Percentiles rank a stretch among this genome's conserved stretches.
phyloP scores from a whole-genome alignment of 352 stramenopile species.

The Pythium sp. region DNA sequence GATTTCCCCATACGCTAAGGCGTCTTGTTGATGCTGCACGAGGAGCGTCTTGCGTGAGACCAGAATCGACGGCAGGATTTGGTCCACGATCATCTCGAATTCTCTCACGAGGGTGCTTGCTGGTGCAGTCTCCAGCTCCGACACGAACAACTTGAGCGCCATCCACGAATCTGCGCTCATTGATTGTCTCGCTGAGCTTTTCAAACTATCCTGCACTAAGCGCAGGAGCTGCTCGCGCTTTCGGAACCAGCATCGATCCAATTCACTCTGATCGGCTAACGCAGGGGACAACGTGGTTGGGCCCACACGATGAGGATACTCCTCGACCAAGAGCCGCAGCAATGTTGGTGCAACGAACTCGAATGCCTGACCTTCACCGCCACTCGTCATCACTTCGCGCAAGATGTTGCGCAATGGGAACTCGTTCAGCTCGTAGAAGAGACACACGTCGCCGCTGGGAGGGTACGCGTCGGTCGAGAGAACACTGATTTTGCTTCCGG shows the following conservation, averaged over 20 bases:
- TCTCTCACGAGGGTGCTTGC: conserved; percentile 31
- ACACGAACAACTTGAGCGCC: conserved; percentile 21
- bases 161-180: conserved; percentile 25
- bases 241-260: conserved; percentile 17
- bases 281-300: conserved; percentile 14
- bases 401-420: conserved; percentile 53
- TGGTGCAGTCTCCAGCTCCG: conserved; percentile 32
- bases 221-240: background rate
- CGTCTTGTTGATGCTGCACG: background rate
- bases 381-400: conserved; percentile 25
- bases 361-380: conserved; percentile 37
- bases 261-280: conserved; percentile 5
- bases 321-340: conserved; percentile 49
- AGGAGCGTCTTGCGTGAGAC: conserved; percentile 13
- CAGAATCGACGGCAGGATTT: conserved; percentile 33
- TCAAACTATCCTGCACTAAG: background rate
- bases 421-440: conserved; percentile 44
- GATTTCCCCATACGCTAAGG: background rate
- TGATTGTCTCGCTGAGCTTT: background rate
- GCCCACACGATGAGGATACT: conserved; percentile 31
- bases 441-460: conserved; percentile 41
- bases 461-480: conserved; percentile 24
- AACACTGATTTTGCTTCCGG: conserved; percentile 52
- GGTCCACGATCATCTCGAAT: conserved; percentile 28
- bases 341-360: conserved; percentile 55